Conservation (phyloP, 352 stramenopile genomes). For the Detonula confervacea region DNA sequence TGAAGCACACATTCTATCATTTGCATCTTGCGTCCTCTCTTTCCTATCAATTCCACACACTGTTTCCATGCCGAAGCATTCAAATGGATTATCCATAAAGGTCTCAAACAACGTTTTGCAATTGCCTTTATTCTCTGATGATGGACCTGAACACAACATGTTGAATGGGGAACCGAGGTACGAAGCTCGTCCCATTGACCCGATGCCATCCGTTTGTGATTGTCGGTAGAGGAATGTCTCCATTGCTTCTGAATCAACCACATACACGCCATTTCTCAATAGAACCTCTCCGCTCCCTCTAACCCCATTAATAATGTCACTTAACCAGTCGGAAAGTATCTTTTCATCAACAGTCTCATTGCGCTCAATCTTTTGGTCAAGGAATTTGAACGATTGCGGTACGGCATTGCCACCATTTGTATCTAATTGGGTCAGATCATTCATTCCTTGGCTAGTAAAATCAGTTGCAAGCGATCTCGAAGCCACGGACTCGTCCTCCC, state of each 20-base stretch:
- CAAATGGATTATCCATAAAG: conserved; percentile 48
- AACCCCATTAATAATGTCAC: conserved; percentile 77
- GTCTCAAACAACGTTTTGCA: conserved; percentile 40
- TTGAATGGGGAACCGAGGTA: conserved; percentile 46
- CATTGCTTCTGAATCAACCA: conserved; percentile 71
- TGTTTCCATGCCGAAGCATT: conserved; percentile 34
- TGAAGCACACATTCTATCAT: conserved; percentile 36
- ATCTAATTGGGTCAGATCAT: conserved; percentile 18
- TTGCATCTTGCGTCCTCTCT: conserved; percentile 5
- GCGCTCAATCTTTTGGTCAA: conserved; percentile 47
- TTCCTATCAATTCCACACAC: conserved; percentile 8
- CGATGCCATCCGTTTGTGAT: conserved; percentile 38
- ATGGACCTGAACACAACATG: conserved; percentile 43
- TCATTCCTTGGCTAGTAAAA: conserved; percentile 5
- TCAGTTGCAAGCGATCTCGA: conserved; percentile 21
- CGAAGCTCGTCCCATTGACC: conserved; percentile 14
- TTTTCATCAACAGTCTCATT: conserved; percentile 63
- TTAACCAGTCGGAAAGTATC: conserved; percentile 72
- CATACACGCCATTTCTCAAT: conserved; percentile 44
- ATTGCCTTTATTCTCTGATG: no score
- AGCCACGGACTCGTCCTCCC: conserved; percentile 20
- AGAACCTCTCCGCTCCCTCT: conserved; percentile 72
- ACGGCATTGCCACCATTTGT: conserved; percentile 13
- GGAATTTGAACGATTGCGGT: conserved; percentile 38
- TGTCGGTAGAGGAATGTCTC: conserved; percentile 81